A percentile compares a stretch with the other conserved stretches of the same genome.
Conservation (phyloP, 2,329 filamentous ascomycete genomes). For the Sporothrix globosa region DNA sequence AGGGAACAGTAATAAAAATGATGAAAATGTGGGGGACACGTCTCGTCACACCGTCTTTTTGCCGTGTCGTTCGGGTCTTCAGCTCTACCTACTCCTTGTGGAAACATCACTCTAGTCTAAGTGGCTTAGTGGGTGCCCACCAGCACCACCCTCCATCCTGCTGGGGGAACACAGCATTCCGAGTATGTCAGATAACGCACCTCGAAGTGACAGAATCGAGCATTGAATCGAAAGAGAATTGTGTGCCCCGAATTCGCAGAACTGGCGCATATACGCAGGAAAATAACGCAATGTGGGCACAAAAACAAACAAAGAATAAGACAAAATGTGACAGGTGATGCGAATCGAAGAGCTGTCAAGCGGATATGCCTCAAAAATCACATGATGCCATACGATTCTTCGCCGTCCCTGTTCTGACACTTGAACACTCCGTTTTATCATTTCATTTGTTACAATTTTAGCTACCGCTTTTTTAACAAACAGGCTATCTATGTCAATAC, state of each 20-base stretch:
- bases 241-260: not conserved
- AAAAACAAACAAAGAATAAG: not conserved
- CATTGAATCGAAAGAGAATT: no score
- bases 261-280: not conserved
- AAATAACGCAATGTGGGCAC: not conserved
- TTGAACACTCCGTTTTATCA: not conserved
- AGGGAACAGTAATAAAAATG: not conserved
- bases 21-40: not conserved
- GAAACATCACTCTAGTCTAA: not conserved
- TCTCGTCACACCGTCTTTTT: constrained; percentile 23
- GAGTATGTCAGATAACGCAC: constrained; percentile 19
- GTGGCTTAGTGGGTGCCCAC: not conserved
- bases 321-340: not conserved
- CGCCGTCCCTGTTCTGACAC: not conserved
- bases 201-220: not conserved
- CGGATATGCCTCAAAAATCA: not conserved
- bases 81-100: not conserved
- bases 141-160: not conserved
- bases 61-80: not conserved
- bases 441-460: not conserved
- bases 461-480: not conserved
- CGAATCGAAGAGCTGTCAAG: not conserved
- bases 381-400: not conserved
- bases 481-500: not conserved
- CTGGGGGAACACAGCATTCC: not conserved